phyloP scores from a whole-genome alignment of 1,139 yeast species.

The Geotrichum bryndzae region DNA sequence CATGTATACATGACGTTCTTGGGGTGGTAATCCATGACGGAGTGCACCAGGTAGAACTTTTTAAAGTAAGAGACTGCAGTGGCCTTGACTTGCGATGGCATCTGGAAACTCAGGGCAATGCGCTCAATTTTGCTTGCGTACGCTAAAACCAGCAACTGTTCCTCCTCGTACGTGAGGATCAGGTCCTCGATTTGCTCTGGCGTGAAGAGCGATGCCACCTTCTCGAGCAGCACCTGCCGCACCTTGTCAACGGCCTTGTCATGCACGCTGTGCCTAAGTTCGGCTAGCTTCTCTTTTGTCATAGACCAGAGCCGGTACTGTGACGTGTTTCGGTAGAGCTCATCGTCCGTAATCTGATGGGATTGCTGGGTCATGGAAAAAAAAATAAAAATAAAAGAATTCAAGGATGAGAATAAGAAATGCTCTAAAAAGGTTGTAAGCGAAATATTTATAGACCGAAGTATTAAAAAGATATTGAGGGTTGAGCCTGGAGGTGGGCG shows the following conservation, averaged over 20 bases:
- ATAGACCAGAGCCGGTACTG: conserved; percentile 87
- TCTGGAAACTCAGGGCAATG: conserved; percentile 48
- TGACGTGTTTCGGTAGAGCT: conserved; percentile 76
- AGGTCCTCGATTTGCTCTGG: conserved; percentile 8
- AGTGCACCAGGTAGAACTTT: conserved; percentile 70
- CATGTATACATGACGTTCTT: conserved; percentile 75
- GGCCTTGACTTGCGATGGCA: conserved; percentile 66
- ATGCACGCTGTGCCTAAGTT: conserved; percentile 46
- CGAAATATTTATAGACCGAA: neutral
- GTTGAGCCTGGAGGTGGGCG: neutral
- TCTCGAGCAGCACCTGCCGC: conserved; percentile 33
- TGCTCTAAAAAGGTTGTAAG: too few relatives aligned
- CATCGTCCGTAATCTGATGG: conserved; percentile 49
- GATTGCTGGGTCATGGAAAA: conserved; percentile 6
- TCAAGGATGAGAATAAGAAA: neutral
- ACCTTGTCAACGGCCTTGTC: conserved; percentile 46
- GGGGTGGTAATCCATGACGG: conserved; percentile 85
- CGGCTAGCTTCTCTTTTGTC: conserved; percentile 49
- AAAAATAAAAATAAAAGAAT: neutral
- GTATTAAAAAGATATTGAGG: neutral
- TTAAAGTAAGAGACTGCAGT: conserved; percentile 81
- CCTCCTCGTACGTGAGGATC: conserved; percentile 58
- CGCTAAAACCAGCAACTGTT: conserved; percentile 55
- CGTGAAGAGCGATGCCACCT: conserved; percentile 6
- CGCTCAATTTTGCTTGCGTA: conserved; percentile 68